phyloP scores from a whole-genome alignment of 371 early-diverging fungal genomes.

The Mucor plumbeus region DNA sequence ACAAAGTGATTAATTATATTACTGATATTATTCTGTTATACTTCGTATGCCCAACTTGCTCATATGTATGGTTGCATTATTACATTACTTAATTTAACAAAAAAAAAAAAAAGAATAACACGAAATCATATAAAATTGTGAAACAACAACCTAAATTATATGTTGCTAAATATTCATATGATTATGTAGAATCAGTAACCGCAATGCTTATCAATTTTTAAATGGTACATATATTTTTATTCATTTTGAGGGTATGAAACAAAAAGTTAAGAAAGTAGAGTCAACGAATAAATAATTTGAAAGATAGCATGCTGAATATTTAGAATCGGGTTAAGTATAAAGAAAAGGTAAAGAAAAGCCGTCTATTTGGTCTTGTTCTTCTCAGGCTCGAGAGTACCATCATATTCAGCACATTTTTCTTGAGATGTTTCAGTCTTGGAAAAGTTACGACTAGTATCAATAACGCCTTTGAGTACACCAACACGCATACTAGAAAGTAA shows the following conservation, averaged over 20 bases:
- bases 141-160: too few relatives aligned
- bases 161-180: too few relatives aligned
- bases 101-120: too few relatives aligned
- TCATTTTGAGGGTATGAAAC: neutral
- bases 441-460: constrained; percentile 7
- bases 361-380: constrained; percentile 18
- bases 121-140: too few relatives aligned
- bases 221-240: neutral
- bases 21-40: too few relatives aligned
- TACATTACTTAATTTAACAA: too few relatives aligned
- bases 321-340: neutral
- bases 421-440: neutral
- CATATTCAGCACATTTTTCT: constrained; percentile 24
- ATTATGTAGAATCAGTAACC: too few relatives aligned
- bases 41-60: too few relatives aligned
- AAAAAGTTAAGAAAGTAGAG: neutral
- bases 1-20: too few relatives aligned
- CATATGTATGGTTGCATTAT: too few relatives aligned
- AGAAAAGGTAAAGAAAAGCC: neutral
- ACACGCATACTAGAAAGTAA: constrained; percentile 76
- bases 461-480: constrained; percentile 56
- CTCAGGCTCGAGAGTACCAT: constrained; percentile 24
- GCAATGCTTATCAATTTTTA: neutral
- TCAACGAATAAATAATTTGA: neutral
- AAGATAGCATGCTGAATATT: too few relatives aligned